A percentile compares a stretch with the other conserved stretches of the same genome.
These are phyloP conservation scores for Chrysosporium keratinophilum DNA, from an alignment of 2,329 filamentous ascomycete species.

Conservation along the genomic window DNA sequence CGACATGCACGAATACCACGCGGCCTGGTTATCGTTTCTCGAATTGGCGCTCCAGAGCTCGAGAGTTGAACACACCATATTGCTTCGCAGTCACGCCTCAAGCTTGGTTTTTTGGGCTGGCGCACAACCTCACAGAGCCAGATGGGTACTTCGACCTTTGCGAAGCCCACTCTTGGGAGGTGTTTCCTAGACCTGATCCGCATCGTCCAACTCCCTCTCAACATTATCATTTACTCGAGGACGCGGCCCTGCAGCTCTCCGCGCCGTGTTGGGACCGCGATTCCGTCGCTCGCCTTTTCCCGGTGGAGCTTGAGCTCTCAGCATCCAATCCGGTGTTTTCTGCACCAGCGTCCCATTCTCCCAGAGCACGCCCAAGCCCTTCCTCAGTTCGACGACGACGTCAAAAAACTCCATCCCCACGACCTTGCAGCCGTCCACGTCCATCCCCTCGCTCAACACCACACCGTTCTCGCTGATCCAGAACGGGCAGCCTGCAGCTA, in stretches of 20 bases:
- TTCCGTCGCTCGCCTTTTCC: slow-evolving; percentile 22
- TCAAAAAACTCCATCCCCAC: slow-evolving; percentile 59
- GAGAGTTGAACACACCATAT: too few species aligned
- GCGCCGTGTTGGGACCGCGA: neutral
- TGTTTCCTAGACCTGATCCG: neutral
- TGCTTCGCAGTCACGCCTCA: too few species aligned
- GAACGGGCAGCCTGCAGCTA: slow-evolving; percentile 56
- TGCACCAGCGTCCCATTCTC: slow-evolving; percentile 43
- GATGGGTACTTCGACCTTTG: too few species aligned
- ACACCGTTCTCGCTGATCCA: slow-evolving; percentile 73
- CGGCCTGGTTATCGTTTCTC: too few species aligned
- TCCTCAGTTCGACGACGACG: slow-evolving; percentile 61
- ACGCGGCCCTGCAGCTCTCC: neutral
- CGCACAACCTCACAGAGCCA: too few species aligned
- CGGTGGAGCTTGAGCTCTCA: slow-evolving; percentile 29
- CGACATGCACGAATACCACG: too few species aligned
- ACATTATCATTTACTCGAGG: slow-evolving; percentile 11
- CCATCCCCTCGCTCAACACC: slow-evolving; percentile 48
- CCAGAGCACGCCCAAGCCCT: slow-evolving; percentile 61
- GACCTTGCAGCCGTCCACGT: slow-evolving; percentile 44
- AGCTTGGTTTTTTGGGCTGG: too few species aligned
- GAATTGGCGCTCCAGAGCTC: too few species aligned
- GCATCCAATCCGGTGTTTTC: slow-evolving; percentile 39
- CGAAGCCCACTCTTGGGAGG: too few species aligned
- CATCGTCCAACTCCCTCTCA: slow-evolving; percentile 9